Percentiles rank a stretch among this genome's conserved stretches.
These are phyloP conservation scores for Bothriochloa decipiens DNA, from an alignment of 176 grass and related monocot genomes.

Conservation along the genomic window DNA sequence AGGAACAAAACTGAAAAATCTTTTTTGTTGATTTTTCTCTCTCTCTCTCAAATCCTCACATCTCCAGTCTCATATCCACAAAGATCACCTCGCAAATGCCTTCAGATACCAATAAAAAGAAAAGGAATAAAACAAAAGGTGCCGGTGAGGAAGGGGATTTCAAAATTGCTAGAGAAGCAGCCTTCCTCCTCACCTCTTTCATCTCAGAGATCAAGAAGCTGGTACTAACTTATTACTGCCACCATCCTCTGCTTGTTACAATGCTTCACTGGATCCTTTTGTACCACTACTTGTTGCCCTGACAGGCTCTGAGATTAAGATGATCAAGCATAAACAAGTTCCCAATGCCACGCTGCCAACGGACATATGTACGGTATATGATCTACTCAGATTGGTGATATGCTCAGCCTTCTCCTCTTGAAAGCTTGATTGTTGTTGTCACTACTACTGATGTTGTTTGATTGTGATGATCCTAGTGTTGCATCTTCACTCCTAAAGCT, in stretches of 20 bases:
- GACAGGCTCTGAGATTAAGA: conserved; percentile 36
- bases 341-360: conserved; percentile 12
- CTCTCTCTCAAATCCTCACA: conserved; percentile 32
- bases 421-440: conserved; percentile 45
- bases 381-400: conserved; percentile 38
- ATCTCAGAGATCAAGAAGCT: conserved; percentile 45
- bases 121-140: conserved; percentile 31
- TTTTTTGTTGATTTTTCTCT: conserved; percentile 39
- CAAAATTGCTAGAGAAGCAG: conserved; percentile 51
- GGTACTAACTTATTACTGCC: conserved; percentile 49
- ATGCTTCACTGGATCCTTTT: conserved; percentile 34
- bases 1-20: conserved; percentile 35
- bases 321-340: conserved; percentile 26
- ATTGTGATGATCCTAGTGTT: conserved; percentile 55
- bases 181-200: conserved; percentile 43
- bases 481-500: conserved; percentile 63
- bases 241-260: conserved; percentile 20
- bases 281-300: conserved; percentile 34
- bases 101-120: conserved; percentile 16
- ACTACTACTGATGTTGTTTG: conserved; percentile 40
- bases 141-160: conserved; percentile 22
- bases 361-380: conserved; percentile 41
- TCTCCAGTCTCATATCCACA: conserved; percentile 57
- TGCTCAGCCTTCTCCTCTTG: conserved; percentile 74
- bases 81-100: conserved; percentile 32